Percentiles rank a stretch among this genome's conserved stretches.
These are phyloP conservation scores for Epipyxis sp. DNA, from an alignment of 108 stramenopile species.

Conservation along the genomic window DNA sequence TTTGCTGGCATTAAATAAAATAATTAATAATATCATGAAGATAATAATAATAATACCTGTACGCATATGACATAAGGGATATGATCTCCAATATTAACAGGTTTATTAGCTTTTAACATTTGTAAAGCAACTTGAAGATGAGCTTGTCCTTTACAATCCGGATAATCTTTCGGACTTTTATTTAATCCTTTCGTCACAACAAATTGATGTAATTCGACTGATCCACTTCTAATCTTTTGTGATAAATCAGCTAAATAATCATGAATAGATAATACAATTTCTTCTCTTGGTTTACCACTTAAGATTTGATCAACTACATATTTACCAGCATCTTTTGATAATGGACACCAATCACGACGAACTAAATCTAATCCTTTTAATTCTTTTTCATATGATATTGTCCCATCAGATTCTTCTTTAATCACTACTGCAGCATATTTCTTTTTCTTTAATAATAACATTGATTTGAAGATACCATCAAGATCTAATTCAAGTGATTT, in stretches of 20 bases:
- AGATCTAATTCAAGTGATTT: constrained; percentile 93
- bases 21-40: too few species aligned
- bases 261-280: constrained; percentile 78
- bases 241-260: constrained; percentile 83
- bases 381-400: constrained; percentile 59
- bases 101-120: constrained; percentile 83
- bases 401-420: constrained; percentile 65
- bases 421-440: constrained; percentile 95
- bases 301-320: constrained; percentile 89
- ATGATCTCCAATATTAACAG: constrained; percentile 94
- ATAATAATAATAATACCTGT: too few species aligned
- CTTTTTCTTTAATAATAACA: constrained; percentile 98
- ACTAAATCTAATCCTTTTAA: constrained; percentile 97
- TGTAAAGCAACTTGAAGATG: constrained; percentile 93
- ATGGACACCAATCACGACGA: constrained; percentile 97
- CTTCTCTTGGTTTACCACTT: constrained; percentile 71
- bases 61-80: constrained; percentile 95
- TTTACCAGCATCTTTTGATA: constrained; percentile 86
- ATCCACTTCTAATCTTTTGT: constrained; percentile 70
- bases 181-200: constrained; percentile 96
- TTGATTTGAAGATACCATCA: constrained; percentile 89
- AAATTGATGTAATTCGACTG: constrained; percentile 81
- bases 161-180: constrained; percentile 98
- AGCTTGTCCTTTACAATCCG: constrained; percentile 87
- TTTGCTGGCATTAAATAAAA: too few species aligned